phyloP scores from a whole-genome alignment of 108 stramenopile species.

The Skeletonema marinoi region DNA sequence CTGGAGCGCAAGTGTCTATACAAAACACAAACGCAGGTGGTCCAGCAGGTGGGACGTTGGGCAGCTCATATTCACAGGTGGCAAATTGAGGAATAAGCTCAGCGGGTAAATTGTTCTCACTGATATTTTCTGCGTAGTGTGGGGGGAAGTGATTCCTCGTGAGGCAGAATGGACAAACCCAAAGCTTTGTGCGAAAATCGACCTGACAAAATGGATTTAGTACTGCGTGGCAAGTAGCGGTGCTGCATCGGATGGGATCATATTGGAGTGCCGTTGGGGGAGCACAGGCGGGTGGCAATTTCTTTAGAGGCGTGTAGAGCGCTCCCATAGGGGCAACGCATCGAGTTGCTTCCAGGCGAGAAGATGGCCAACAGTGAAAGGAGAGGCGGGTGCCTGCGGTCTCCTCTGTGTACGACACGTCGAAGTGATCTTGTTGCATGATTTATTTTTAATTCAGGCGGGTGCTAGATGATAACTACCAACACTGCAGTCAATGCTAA shows the following conservation, averaged over 20 bases:
- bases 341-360: slow-evolving; percentile 94
- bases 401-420: slow-evolving; percentile 83
- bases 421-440: slow-evolving; percentile 75
- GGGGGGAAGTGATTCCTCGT: slow-evolving; percentile 99
- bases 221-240: slow-evolving; percentile 91
- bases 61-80: slow-evolving; percentile 98
- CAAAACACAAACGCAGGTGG: slow-evolving; percentile 98
- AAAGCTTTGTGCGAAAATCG: slow-evolving; percentile 96
- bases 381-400: slow-evolving; percentile 91
- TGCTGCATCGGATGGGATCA: slow-evolving; percentile 97
- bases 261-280: slow-evolving; percentile 91
- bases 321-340: slow-evolving; percentile 97
- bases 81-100: slow-evolving; percentile 99
- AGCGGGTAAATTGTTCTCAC: slow-evolving; percentile 96
- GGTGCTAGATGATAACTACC: not conserved
- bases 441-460: no score
- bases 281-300: slow-evolving; percentile 75
- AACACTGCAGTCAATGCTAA: not conserved
- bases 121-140: slow-evolving; percentile 99
- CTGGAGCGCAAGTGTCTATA: slow-evolving; percentile 93
- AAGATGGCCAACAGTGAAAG: slow-evolving; percentile 97
- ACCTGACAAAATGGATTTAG: slow-evolving; percentile 98
- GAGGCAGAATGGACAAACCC: slow-evolving; percentile 98
- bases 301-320: slow-evolving; percentile 97
- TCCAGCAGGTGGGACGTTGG: slow-evolving; percentile 76